Evolutionary conservation across 2,329 filamentous ascomycete genomes (phyloP).

Genomic region (Byssoonygena ceratinophila): DNA sequence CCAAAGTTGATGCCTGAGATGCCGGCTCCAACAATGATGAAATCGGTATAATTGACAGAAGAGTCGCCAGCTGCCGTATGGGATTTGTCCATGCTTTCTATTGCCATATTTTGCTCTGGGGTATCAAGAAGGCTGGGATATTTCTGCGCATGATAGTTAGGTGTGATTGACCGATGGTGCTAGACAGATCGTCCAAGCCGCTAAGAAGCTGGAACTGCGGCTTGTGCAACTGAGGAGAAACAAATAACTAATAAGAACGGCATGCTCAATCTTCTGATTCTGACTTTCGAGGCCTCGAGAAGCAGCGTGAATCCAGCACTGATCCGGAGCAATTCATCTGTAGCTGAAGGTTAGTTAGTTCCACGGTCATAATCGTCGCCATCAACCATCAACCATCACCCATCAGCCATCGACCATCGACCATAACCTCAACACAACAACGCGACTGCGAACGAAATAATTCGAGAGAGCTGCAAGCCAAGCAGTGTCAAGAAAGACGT

Average conservation of each 20-base stretch:
- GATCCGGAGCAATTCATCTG: neutral
- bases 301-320: neutral
- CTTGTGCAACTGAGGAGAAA: neutral
- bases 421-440: too few relatives aligned
- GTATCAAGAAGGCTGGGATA: neutral
- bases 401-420: neutral
- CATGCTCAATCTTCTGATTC: too few relatives aligned
- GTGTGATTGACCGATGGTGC: too few relatives aligned
- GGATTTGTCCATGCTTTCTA: neutral
- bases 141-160: too few relatives aligned
- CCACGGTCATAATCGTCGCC: neutral
- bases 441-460: too few relatives aligned
- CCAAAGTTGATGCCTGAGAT: constrained; percentile 66
- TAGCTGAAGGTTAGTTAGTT: neutral
- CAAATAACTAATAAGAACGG: neutral
- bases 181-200: neutral
- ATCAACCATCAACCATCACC: neutral
- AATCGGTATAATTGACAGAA: constrained; percentile 34
- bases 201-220: too few relatives aligned
- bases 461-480: too few relatives aligned
- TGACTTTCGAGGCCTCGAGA: too few relatives aligned
- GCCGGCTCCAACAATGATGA: constrained; percentile 61
- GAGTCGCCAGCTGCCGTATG: neutral
- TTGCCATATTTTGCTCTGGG: neutral
- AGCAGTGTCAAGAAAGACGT: too few relatives aligned